Evolutionary conservation across 2,329 filamentous ascomycete species (phyloP).

Genomic region (Stenocarpella maydis): DNA sequence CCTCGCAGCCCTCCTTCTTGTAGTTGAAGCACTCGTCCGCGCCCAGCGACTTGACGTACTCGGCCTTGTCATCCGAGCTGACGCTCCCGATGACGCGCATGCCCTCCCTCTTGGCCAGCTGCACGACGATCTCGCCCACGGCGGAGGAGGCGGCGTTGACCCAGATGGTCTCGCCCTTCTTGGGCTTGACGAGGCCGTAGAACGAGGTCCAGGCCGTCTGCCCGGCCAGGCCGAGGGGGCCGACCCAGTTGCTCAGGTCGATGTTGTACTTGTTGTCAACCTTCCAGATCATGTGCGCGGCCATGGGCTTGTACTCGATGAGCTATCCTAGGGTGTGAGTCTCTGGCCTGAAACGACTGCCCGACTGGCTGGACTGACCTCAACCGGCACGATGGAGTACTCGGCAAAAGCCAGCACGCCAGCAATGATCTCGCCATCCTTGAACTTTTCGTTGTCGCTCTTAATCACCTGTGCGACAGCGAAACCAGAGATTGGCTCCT

Average conservation of each 20-base stretch:
- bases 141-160: slow-evolving; percentile 78
- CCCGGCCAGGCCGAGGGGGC: slow-evolving; percentile 79
- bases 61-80: slow-evolving; percentile 77
- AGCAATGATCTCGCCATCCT: slow-evolving; percentile 65
- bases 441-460: slow-evolving; percentile 30
- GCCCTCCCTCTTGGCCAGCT: slow-evolving; percentile 79
- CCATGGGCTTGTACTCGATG: slow-evolving; percentile 30
- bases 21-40: slow-evolving; percentile 84
- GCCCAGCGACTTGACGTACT: slow-evolving; percentile 74
- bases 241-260: slow-evolving; percentile 69
- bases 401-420: slow-evolving; percentile 65
- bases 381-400: slow-evolving; percentile 63
- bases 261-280: slow-evolving; percentile 72
- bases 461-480: slow-evolving; percentile 31
- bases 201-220: slow-evolving; percentile 78
- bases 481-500: slow-evolving; percentile 33
- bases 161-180: slow-evolving; percentile 81
- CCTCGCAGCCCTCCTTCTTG: slow-evolving; percentile 74
- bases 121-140: slow-evolving; percentile 78
- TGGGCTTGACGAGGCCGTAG: slow-evolving; percentile 77
- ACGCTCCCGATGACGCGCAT: slow-evolving; percentile 78
- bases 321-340: background rate
- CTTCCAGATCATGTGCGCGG: slow-evolving; percentile 44
- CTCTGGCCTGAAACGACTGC: fast-evolving
- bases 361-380: slow-evolving; percentile 35